Evolutionary conservation across 352 stramenopile genomes (phyloP), one percentile per base, ranked within the genome.

Genomic region (Globisporangium cylindrosporum): DNA sequence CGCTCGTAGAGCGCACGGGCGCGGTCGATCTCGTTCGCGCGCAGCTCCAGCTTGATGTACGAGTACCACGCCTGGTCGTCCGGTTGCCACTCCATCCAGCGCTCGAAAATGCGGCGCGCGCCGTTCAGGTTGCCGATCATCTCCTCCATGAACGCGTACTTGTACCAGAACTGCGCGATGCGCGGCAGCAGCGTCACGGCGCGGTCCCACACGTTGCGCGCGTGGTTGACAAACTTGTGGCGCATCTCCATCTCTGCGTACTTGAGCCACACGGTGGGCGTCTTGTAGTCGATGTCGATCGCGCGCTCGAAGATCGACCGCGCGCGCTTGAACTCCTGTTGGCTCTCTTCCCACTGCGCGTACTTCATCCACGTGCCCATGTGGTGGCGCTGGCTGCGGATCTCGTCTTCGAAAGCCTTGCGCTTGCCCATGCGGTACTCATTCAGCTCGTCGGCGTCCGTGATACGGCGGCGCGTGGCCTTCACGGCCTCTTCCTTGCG

Each of bases 111-210:
- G 1, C 89, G 86, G 5, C 97, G 82, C 59, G 94, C 97, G 63
- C 94, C 96, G 64, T 91, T 86, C 22, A 98, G 77, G 69, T 99
- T 97, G 63, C 97, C 95, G 56, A 99, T 81, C 91, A 99, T 99
- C 80, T 99, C 98, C 84, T 99, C 97, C 93, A 99, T 98, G 79
- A 99, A 99, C 41, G 96, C 95, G 76, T 99, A 99, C 78, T 99
- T 99, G 91, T 99, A 99, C 98, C 98, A 99, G 60, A 99, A 95
- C 85, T 98, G 96, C 65, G 98, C 92, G 5, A 99, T 87, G 15
- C 98, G 85, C 3, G 98, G 98, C 41, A 99, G 81, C 24, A 99
- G 68, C 68, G 96, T 97, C 4, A 99, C 92, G 1, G 90, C 92
- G 46, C 95, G 90, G 69, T 98, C 91, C 88, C 89, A 97, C 1